A percentile compares a stretch with the other conserved stretches of the same genome.
phyloP scores from a whole-genome alignment of 345 rosid species.

The thale cress (Arabidopsis thaliana) region TAIR10.1 NC_003074.8:22925001-22925500 shows the following conservation, averaged over 20 bases:
- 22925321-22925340: not conserved
- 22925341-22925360: not conserved
- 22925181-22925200: not conserved
- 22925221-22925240: not conserved
- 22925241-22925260: not conserved
- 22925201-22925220: not conserved
- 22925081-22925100: not conserved
- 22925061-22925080: slow-evolving; percentile 3
- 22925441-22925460: not conserved
- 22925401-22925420: no score
- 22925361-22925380: not conserved
- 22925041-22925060: not conserved
- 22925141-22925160: slow-evolving; percentile 22
- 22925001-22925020: not conserved
- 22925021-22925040: not conserved
- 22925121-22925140: slow-evolving; percentile 12
- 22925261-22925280: not conserved
- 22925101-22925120: not conserved
- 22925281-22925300: not conserved
- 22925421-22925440: no score
- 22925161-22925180: not conserved
- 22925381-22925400: not conserved
- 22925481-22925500: not conserved
- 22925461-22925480: not conserved
- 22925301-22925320: not conserved